Evolutionary conservation across 768 basidiomycete genomes (phyloP).

Genomic region (Chalciporus piperatus): DNA sequence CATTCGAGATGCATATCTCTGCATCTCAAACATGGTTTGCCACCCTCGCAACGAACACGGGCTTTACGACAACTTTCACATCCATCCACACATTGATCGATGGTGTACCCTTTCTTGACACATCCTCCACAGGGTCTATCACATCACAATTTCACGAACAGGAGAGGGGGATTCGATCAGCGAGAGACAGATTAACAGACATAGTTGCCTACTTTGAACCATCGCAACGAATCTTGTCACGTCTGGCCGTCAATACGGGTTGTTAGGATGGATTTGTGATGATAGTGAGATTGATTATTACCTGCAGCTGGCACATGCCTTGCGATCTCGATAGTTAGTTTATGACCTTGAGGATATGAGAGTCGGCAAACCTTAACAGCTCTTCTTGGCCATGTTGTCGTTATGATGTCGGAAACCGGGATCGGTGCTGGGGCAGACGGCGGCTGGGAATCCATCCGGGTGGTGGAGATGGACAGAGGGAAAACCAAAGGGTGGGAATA

Average conservation of each 20-base stretch:
- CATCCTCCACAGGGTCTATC: constrained; percentile 59
- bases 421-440: constrained; percentile 32
- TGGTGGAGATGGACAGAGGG: constrained; percentile 27
- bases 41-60: constrained; percentile 42
- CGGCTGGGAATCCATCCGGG: constrained; percentile 35
- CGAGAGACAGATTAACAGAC: not conserved
- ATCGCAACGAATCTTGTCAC: constrained; percentile 63
- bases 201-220: constrained; percentile 41
- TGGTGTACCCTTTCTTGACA: constrained; percentile 48
- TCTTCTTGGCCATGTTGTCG: constrained; percentile 49
- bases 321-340: constrained; percentile 10
- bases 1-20: constrained; percentile 41
- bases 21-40: constrained; percentile 36
- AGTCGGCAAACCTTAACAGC: constrained; percentile 44
- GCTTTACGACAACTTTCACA: constrained; percentile 58
- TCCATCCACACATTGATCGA: constrained; percentile 58
- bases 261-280: not conserved
- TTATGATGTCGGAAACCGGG: constrained; percentile 53
- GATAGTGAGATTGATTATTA: constrained; percentile 5
- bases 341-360: constrained; percentile 1
- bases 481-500: constrained; percentile 28
- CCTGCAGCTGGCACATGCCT: constrained; percentile 67
- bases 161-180: not conserved
- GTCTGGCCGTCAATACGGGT: constrained; percentile 32
- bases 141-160: not conserved